These are phyloP conservation scores for Phialophora tarda DNA, from an alignment of 2,329 filamentous ascomycete species.

Conservation along the genomic window DNA sequence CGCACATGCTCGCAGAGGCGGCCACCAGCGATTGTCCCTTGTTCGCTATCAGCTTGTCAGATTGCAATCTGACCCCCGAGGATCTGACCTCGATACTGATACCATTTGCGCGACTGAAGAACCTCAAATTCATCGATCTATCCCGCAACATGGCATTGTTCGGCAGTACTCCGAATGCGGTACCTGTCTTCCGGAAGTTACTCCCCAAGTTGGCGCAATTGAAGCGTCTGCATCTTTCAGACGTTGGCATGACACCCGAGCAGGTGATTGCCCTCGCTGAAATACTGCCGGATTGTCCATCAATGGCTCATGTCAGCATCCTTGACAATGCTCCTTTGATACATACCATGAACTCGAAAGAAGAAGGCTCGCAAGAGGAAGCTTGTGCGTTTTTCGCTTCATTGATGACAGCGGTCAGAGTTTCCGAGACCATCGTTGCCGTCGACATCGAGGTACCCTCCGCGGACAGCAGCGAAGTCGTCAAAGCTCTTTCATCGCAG, in stretches of 20 bases:
- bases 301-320: conserved; percentile 83
- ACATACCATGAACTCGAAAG: conserved; percentile 73
- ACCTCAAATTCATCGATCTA: conserved; percentile 87
- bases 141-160: conserved; percentile 88
- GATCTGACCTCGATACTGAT: conserved; percentile 78
- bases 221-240: conserved; percentile 83
- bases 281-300: conserved; percentile 80
- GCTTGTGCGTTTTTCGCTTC: conserved; percentile 93
- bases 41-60: conserved; percentile 83
- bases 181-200: conserved; percentile 78
- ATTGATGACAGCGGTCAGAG: conserved; percentile 81
- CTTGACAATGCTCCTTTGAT: conserved; percentile 78
- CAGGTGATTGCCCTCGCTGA: conserved; percentile 92
- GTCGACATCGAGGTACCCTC: conserved; percentile 90
- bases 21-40: conserved; percentile 61
- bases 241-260: conserved; percentile 82
- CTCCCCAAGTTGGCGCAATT: conserved; percentile 77
- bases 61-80: conserved; percentile 77
- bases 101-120: conserved; percentile 69
- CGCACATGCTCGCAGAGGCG: conserved; percentile 57
- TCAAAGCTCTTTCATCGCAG: conserved; percentile 89
- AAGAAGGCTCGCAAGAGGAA: conserved; percentile 84
- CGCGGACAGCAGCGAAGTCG: conserved; percentile 81
- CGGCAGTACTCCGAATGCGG: conserved; percentile 71
- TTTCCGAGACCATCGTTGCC: conserved; percentile 82